A percentile compares a stretch with the other conserved stretches of the same genome.
Conservation (phyloP, 2,329 filamentous ascomycete genomes). For the Verticillium nonalfalfae region DNA sequence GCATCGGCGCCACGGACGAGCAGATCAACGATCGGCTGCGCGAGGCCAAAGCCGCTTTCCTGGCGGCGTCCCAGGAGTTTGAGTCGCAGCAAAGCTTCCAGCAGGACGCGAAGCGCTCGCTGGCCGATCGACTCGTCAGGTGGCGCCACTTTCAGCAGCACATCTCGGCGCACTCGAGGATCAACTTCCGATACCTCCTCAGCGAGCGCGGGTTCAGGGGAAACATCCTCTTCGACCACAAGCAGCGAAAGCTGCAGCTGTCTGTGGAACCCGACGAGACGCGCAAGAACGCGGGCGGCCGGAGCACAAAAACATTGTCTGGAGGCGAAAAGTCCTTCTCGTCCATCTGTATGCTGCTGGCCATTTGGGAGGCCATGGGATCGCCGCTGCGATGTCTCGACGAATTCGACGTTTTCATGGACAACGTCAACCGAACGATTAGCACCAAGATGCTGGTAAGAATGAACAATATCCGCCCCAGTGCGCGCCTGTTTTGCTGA, state of each 20-base stretch:
- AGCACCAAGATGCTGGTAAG: conserved; percentile 89
- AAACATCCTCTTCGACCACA: conserved; percentile 71
- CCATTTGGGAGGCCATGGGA: conserved; percentile 97
- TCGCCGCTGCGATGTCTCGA: conserved; percentile 91
- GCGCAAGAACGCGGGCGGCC: conserved; percentile 60
- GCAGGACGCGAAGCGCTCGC: conserved; percentile 46
- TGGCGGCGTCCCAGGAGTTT: conserved; percentile 28
- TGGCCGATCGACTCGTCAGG: conserved; percentile 62
- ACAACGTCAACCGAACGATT: conserved; percentile 88
- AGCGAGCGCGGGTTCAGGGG: conserved; percentile 87
- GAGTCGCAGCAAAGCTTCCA: conserved; percentile 36
- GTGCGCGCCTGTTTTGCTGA: neutral
- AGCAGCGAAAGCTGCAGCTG: conserved; percentile 66
- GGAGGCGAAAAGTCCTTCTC: conserved; percentile 98
- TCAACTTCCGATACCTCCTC: conserved; percentile 82
- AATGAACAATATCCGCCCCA: neutral
- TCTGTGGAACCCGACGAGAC: conserved; percentile 68
- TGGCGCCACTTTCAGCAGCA: conserved; percentile 78
- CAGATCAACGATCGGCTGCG: conserved; percentile 50
- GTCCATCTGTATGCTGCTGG: conserved; percentile 85
- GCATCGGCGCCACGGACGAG: conserved; percentile 57
- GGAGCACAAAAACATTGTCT: conserved; percentile 86
- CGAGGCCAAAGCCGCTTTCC: conserved; percentile 32
- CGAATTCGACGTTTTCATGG: conserved; percentile 99
- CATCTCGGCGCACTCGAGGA: conserved; percentile 80